Evolutionary conservation across 345 rosid species (phyloP).

Genomic region (Melastoma malabathricum): DNA sequence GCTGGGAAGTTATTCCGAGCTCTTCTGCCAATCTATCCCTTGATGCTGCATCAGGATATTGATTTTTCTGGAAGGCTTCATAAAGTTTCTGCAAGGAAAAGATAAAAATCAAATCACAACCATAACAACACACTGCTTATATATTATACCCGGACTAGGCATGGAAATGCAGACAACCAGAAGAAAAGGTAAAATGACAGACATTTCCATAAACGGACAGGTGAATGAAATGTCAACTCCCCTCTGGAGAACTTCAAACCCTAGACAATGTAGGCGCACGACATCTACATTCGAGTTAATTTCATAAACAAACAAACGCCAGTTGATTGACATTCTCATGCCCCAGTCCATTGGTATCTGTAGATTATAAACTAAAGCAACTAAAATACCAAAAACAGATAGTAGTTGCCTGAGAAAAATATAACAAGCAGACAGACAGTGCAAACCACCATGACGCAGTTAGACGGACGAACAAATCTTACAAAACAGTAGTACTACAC

Average conservation of each 20-base stretch:
- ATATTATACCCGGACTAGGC: not conserved
- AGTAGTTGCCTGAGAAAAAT: no score
- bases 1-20: constrained; percentile 41
- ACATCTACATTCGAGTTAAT: not conserved
- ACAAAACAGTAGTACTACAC: not conserved
- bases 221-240: no score
- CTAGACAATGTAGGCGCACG: no score
- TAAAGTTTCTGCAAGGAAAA: constrained; percentile 39
- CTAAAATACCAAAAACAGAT: no score
- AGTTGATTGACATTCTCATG: no score
- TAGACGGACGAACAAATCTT: not conserved
- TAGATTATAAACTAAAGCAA: no score
- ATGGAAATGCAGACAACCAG: not conserved
- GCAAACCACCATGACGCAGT: not conserved
- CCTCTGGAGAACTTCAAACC: no score
- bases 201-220: no score
- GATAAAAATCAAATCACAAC: not conserved
- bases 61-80: constrained; percentile 44
- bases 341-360: no score
- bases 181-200: not conserved
- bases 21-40: constrained; percentile 55
- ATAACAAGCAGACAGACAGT: no score
- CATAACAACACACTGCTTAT: not conserved
- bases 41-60: constrained; percentile 49
- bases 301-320: no score